A percentile compares a stretch with the other conserved stretches of the same genome.
phyloP scores from a whole-genome alignment of 1,284 basidiomycete genomes.

The Papiliotrema terrestris region DNA sequence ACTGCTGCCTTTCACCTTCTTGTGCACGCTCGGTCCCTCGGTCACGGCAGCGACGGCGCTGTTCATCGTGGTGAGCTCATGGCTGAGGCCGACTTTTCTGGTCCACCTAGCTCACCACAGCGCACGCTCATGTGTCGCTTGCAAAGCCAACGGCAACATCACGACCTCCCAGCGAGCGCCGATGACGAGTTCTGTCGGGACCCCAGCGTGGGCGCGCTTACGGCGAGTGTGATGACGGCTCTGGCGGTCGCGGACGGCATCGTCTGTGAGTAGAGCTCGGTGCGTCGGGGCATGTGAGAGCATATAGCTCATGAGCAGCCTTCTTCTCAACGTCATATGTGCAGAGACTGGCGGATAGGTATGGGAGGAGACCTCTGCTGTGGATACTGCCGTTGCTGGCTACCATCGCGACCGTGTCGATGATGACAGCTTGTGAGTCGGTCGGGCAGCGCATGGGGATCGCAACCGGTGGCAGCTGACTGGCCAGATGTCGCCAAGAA shows the following conservation, averaged over 20 bases:
- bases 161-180: conserved; percentile 5
- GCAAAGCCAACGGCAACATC: conserved; percentile 8
- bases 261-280: conserved; percentile 17
- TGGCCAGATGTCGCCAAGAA: neutral
- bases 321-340: conserved; percentile 32
- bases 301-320: conserved; percentile 12
- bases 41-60: conserved; percentile 34
- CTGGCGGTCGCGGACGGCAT: conserved; percentile 33
- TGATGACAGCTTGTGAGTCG: conserved; percentile 30
- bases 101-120: conserved; percentile 7
- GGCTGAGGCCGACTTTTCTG: neutral
- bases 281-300: neutral
- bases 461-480: too few relatives aligned
- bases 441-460: too few relatives aligned
- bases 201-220: conserved; percentile 26
- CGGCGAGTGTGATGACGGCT: conserved; percentile 27
- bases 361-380: conserved; percentile 27
- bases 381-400: conserved; percentile 27
- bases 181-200: conserved; percentile 21
- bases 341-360: conserved; percentile 27
- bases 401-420: conserved; percentile 25
- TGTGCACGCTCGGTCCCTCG: conserved; percentile 34
- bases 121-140: conserved; percentile 31
- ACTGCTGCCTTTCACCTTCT: conserved; percentile 29
- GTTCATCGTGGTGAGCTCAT: conserved; percentile 27